Evolutionary conservation across 306 rosid genomes (phyloP).

Genomic region (Canavalia ensiformis): DNA sequence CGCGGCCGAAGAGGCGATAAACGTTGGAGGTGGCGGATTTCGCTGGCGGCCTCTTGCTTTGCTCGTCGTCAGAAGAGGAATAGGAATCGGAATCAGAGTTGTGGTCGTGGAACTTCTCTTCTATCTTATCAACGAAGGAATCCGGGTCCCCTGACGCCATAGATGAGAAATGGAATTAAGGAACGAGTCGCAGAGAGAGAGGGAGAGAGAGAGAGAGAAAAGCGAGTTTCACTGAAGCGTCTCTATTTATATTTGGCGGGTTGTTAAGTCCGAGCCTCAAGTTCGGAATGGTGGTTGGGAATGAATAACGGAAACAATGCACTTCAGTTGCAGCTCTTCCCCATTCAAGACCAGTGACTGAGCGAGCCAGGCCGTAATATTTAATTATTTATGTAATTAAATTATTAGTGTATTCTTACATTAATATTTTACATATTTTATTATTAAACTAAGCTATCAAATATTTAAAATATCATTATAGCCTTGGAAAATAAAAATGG

Average conservation of each 20-base stretch:
- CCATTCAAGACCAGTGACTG: neutral
- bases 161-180: neutral
- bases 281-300: conserved; percentile 35
- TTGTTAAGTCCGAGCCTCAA: conserved; percentile 33
- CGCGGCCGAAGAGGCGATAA: conserved; percentile 82
- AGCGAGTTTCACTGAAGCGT: conserved; percentile 48
- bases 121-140: conserved; percentile 57
- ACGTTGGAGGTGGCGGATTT: conserved; percentile 50
- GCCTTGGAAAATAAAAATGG: no score
- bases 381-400: neutral
- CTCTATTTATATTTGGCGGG: conserved; percentile 39
- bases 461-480: no score
- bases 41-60: neutral
- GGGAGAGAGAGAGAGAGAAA: conserved; percentile 34
- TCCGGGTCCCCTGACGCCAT: conserved; percentile 50
- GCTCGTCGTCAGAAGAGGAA: conserved; percentile 58
- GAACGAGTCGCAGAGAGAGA: conserved; percentile 18
- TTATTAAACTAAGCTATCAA: no score
- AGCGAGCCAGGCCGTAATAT: neutral
- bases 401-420: no score
- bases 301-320: conserved; percentile 49
- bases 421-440: no score
- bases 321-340: conserved; percentile 6
- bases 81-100: conserved; percentile 48
- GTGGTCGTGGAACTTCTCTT: conserved; percentile 59